Base-by-base conservation (phyloP, 306 rosid genomes). In the Luffa aegyptiaca region DNA sequence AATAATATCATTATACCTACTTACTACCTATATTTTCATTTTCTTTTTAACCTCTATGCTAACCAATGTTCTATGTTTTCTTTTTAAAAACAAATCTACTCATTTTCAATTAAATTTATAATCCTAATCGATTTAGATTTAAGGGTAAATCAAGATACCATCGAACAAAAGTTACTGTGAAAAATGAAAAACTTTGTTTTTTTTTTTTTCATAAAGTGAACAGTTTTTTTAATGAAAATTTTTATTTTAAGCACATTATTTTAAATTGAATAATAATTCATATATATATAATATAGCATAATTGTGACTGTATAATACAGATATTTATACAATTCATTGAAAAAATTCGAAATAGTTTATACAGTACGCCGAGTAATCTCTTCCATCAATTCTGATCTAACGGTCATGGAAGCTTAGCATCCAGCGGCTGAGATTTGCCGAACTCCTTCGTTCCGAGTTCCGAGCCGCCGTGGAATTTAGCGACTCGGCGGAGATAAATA, bases 401-500 rank as follows among this genome's bases (percentile, higher is more conserved):
- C 53, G 68, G 42, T 53, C 33, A 56, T 5, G 11, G 53, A 76
- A 56, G 36, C 64, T 18, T 18, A 37, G 26, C 68, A 48, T 48
- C 78, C 33, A 75, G 52, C 63, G 78, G 63, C 63, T 16, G 48
- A 52, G 17, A 75, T 33, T 75, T 4, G 1, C 46, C 36, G 55
- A 70, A n/a, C 53, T n/a, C 37, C 17, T 18, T 10, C 8, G 5
- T 21, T 21, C 37, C 56, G 39, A 70, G 36, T 20, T 10, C 10
- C 33, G 18, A 21, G 9, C 7, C 13, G 41, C 52, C 31, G 8
- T 51, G 33, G 69, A 62, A 9, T 44, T 78, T 46, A 78, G 21
- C 76, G 61, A n/a, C 76, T 26, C 49, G 75, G 82, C 86, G 91
- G 87, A 76, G 88, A 81, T 85, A 90, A 49, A 77, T 95, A 93